These are phyloP conservation scores for Cyclotella sp. DNA, from an alignment of 108 stramenopile genomes.

Conservation along the genomic window DNA sequence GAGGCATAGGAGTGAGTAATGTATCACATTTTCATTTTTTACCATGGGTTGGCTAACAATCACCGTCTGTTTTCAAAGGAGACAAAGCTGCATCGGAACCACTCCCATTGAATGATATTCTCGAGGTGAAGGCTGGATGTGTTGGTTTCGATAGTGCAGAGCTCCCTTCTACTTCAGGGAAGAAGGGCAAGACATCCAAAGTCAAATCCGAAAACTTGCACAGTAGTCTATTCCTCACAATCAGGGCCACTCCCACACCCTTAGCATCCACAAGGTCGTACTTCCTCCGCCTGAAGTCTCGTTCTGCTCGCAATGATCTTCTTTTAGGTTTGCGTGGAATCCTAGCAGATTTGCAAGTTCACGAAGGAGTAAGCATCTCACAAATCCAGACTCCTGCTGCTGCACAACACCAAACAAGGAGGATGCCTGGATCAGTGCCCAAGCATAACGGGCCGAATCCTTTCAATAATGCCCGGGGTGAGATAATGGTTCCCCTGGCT, in stretches of 20 bases:
- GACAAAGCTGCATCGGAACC: constrained; percentile 86
- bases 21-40: constrained; percentile 2
- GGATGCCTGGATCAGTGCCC: constrained; percentile 54
- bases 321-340: constrained; percentile 78
- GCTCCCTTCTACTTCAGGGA: constrained; percentile 71
- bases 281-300: constrained; percentile 85
- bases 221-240: constrained; percentile 84
- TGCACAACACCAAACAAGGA: constrained; percentile 41
- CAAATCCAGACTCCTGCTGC: constrained; percentile 61
- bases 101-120: constrained; percentile 85
- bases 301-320: constrained; percentile 81
- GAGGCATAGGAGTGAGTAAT: constrained; percentile 64
- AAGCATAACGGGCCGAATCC: constrained; percentile 55
- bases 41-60: not conserved
- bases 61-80: constrained; percentile 4
- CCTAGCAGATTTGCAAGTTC: constrained; percentile 87
- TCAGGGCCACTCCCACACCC: constrained; percentile 85
- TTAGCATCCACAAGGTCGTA: constrained; percentile 79
- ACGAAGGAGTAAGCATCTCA: constrained; percentile 89
- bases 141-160: constrained; percentile 84
- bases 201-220: constrained; percentile 80
- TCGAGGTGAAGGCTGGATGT: constrained; percentile 88
- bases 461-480: constrained; percentile 44
- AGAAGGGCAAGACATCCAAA: constrained; percentile 65
- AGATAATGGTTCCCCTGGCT: constrained; percentile 82